These are phyloP conservation scores for Fusarium brachygibbosum DNA, from an alignment of 2,329 filamentous ascomycete genomes.

Conservation along the genomic window DNA sequence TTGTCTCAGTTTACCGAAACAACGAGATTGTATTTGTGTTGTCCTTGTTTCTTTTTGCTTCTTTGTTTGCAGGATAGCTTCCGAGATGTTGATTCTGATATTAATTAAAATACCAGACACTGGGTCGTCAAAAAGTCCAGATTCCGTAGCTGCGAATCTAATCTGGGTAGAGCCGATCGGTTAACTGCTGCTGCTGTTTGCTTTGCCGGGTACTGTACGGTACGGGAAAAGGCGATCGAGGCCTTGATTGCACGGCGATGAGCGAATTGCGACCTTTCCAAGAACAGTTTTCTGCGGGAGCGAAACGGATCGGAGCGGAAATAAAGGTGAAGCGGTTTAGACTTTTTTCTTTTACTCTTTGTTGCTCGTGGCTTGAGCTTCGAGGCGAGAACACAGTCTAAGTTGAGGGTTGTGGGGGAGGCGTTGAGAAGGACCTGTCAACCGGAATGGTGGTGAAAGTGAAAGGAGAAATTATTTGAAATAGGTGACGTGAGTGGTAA, in stretches of 20 bases:
- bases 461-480: conserved; percentile 23
- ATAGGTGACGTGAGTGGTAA: conserved; percentile 26
- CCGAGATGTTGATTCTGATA: conserved; percentile 24
- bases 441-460: conserved; percentile 42
- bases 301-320: conserved; percentile 12
- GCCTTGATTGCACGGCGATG: conserved; percentile 36
- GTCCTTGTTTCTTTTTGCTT: conserved; percentile 3
- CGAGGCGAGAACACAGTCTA: conserved; percentile 9
- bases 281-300: conserved; percentile 17
- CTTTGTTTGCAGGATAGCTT: conserved; percentile 30
- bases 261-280: conserved; percentile 31
- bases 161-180: conserved; percentile 12
- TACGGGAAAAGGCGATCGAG: conserved; percentile 36
- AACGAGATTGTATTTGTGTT: conserved; percentile 27
- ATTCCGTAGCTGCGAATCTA: conserved; percentile 20
- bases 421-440: conserved; percentile 17
- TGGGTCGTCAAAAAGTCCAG: conserved; percentile 14
- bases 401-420: conserved; percentile 29
- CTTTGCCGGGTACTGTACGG: conserved; percentile 10
- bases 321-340: conserved; percentile 27
- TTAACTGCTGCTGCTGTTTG: conserved; percentile 13
- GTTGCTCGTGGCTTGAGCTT: conserved; percentile 19
- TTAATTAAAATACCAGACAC: conserved; percentile 32
- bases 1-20: conserved; percentile 37
- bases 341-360: conserved; percentile 7